These are phyloP conservation scores for Ulvella scutata DNA, from an alignment of 139 green algal species.

Conservation along the genomic window DNA sequence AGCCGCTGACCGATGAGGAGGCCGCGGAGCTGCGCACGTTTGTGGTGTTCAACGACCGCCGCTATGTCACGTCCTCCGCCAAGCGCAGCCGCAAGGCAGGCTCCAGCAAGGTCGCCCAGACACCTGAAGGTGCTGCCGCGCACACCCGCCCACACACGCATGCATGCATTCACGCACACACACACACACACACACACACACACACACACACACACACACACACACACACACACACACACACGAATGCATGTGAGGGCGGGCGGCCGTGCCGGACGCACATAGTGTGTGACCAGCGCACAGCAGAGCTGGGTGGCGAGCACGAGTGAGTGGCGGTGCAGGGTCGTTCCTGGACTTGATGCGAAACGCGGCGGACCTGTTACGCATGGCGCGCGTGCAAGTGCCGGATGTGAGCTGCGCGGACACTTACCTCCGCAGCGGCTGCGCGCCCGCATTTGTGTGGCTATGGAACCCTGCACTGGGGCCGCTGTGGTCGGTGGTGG, in stretches of 20 bases:
- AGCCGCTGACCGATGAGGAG: constrained; percentile 7
- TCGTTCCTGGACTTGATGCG: constrained; percentile 87
- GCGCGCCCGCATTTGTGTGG: constrained; percentile 69
- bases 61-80: constrained; percentile 69
- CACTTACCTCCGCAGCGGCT: constrained; percentile 31
- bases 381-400: constrained; percentile 28
- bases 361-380: constrained; percentile 72
- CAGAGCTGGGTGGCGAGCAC: no score
- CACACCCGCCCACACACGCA: no score
- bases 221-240: no score
- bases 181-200: no score
- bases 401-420: background rate
- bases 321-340: no score
- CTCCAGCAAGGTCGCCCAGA: constrained; percentile 66
- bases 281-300: no score
- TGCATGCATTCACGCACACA: no score
- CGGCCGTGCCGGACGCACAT: no score
- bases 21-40: constrained; percentile 68
- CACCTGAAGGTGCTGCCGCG: constrained; percentile 76
- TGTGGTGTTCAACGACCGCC: constrained; percentile 75
- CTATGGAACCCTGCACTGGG: constrained; percentile 81
- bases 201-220: no score
- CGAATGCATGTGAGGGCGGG: no score
- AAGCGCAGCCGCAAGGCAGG: constrained; percentile 68
- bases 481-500: constrained; percentile 88